phyloP scores from a whole-genome alignment of 2,329 filamentous ascomycete species.

The Diaporthe amygdali region DNA sequence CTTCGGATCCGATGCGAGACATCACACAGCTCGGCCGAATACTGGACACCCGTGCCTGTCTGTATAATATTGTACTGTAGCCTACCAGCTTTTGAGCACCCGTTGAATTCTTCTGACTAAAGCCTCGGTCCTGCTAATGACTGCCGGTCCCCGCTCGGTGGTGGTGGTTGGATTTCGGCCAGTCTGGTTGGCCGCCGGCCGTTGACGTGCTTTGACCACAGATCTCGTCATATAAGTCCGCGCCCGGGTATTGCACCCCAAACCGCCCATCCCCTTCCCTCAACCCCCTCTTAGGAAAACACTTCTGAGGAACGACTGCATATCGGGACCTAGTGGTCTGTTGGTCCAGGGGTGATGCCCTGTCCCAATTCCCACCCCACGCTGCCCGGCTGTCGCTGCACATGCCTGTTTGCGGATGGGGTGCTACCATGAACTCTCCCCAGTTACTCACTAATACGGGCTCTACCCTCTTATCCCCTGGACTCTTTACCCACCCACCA shows the following conservation, averaged over 20 bases:
- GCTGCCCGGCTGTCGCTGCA: neutral
- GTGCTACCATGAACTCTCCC: neutral
- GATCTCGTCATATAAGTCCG: slow-evolving; percentile 4
- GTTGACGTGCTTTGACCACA: slow-evolving; percentile 15
- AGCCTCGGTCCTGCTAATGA: neutral
- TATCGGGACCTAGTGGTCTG: too few relatives aligned
- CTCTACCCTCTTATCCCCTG: neutral
- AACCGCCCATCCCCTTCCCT: neutral
- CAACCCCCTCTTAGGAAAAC: neutral
- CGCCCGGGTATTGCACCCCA: neutral
- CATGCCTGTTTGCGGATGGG: neutral
- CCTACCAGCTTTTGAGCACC: neutral
- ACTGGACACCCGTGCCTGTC: neutral
- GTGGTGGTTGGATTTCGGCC: neutral
- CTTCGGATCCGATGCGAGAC: neutral
- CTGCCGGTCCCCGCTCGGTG: slow-evolving; percentile 3
- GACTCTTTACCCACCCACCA: neutral
- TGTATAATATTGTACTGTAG: neutral
- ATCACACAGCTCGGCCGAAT: neutral
- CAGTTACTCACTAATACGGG: neutral
- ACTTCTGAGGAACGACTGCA: too few relatives aligned
- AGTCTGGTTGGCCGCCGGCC: slow-evolving; percentile 12
- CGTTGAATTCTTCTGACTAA: neutral
- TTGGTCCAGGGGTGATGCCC: neutral
- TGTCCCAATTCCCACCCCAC: neutral